These are phyloP conservation scores for Aspergillus quadricinctus DNA, from an alignment of 2,329 filamentous ascomycete species.

Conservation along the genomic window DNA sequence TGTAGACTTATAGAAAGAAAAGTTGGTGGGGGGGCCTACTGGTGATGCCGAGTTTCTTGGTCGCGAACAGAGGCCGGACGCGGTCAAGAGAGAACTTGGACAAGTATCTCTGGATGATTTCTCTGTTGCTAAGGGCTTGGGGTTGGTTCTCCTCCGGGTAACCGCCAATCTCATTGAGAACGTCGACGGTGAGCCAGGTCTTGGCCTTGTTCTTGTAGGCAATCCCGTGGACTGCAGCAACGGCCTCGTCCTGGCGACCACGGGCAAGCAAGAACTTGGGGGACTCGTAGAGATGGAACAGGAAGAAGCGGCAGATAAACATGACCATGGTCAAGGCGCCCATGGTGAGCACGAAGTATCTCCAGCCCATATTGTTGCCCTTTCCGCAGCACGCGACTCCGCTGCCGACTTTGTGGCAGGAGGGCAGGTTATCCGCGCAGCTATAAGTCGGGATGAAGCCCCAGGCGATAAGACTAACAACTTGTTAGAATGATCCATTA, in stretches of 20 bases:
- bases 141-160: slow-evolving; percentile 40
- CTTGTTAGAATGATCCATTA: slow-evolving; percentile 2
- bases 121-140: slow-evolving; percentile 37
- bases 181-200: slow-evolving; percentile 73
- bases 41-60: slow-evolving; percentile 45
- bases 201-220: slow-evolving; percentile 64
- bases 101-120: slow-evolving; percentile 58
- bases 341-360: slow-evolving; percentile 66
- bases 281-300: slow-evolving; percentile 80
- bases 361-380: slow-evolving; percentile 66
- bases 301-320: slow-evolving; percentile 72
- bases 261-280: slow-evolving; percentile 76
- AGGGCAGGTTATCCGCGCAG: slow-evolving; percentile 31
- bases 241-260: slow-evolving; percentile 73
- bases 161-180: slow-evolving; percentile 53
- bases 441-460: slow-evolving; percentile 67
- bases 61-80: slow-evolving; percentile 59
- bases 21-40: slow-evolving; percentile 37
- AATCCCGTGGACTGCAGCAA: slow-evolving; percentile 73
- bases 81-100: slow-evolving; percentile 63
- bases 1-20: slow-evolving; percentile 17
- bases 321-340: slow-evolving; percentile 70
- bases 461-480: slow-evolving; percentile 58
- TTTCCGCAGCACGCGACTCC: slow-evolving; percentile 39
- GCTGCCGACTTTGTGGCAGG: slow-evolving; percentile 27